phyloP scores from a whole-genome alignment of 1,284 basidiomycete genomes.

The Pyrrhoderma lamaoense region DNA sequence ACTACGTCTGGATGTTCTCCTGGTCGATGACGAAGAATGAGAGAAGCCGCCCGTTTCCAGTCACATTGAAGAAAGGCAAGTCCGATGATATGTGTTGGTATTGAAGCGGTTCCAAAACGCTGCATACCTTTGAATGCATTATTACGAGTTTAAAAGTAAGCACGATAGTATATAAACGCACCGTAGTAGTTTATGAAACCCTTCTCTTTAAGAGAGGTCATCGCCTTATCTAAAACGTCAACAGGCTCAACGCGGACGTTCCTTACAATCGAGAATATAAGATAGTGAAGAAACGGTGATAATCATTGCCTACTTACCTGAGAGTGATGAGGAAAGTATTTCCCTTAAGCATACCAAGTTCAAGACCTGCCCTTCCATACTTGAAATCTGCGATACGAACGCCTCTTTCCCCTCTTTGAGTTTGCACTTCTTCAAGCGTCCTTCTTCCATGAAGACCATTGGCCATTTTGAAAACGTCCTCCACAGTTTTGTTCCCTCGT shows the following conservation, averaged over 20 bases:
- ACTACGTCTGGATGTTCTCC: conserved; percentile 88
- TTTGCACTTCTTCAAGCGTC: conserved; percentile 50
- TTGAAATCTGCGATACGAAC: conserved; percentile 84
- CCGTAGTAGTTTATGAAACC: conserved; percentile 99
- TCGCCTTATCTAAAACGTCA: conserved; percentile 66
- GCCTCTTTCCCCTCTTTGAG: conserved; percentile 81
- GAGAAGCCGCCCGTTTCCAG: conserved; percentile 82
- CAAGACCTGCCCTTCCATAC: conserved; percentile 76
- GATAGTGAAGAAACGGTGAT: neutral
- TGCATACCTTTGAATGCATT: conserved; percentile 75
- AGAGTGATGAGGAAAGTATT: conserved; percentile 95
- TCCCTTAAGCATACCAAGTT: conserved; percentile 92
- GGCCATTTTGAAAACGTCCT: conserved; percentile 76
- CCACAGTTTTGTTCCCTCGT: conserved; percentile 72
- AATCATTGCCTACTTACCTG: conserved; percentile 43
- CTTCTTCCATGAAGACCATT: conserved; percentile 62
- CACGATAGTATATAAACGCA: conserved; percentile 26
- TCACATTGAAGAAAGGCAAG: conserved; percentile 82
- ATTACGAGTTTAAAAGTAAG: neutral
- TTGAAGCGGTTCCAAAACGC: conserved; percentile 93
- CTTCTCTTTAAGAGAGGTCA: conserved; percentile 74
- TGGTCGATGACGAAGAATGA: conserved; percentile 74
- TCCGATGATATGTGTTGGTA: conserved; percentile 93
- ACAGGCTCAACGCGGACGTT: conserved; percentile 74
- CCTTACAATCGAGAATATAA: conserved; percentile 36